Conservation (phyloP, 2,329 filamentous ascomycete genomes). For the Stemphylium beticola region DNA sequence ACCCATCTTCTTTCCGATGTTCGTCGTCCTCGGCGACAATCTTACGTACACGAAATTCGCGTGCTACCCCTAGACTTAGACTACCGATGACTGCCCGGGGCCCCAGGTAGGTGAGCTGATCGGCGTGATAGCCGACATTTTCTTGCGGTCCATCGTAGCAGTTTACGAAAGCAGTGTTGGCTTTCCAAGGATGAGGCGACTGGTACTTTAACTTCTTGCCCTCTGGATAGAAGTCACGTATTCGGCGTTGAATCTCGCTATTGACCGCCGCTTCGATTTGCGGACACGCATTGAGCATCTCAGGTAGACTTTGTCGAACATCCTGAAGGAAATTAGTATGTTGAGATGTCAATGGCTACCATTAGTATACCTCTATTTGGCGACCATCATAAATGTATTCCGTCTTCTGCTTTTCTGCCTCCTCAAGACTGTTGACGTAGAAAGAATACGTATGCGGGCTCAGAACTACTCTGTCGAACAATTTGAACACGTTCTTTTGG, state of each 20-base stretch:
- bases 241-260: conserved; percentile 73
- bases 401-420: conserved; percentile 71
- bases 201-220: conserved; percentile 80
- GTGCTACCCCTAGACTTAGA: conserved; percentile 86
- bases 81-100: conserved; percentile 89
- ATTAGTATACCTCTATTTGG: conserved; percentile 62
- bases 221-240: conserved; percentile 69
- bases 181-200: conserved; percentile 73
- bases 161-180: conserved; percentile 94
- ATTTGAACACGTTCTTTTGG: conserved; percentile 74
- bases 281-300: conserved; percentile 72
- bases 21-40: conserved; percentile 67
- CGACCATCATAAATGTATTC: conserved; percentile 89
- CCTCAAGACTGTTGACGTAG: conserved; percentile 77
- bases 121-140: conserved; percentile 89
- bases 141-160: conserved; percentile 84
- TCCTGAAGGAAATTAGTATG: conserved; percentile 53
- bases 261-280: conserved; percentile 80
- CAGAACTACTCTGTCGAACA: conserved; percentile 86
- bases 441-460: conserved; percentile 85
- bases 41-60: conserved; percentile 86
- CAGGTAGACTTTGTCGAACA: conserved; percentile 75
- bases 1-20: conserved; percentile 45
- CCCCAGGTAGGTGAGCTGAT: conserved; percentile 91
- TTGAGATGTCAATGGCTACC: background rate